phyloP scores from a whole-genome alignment of 2,329 filamentous ascomycete species.

The Pyrenochaeta sp. region DNA sequence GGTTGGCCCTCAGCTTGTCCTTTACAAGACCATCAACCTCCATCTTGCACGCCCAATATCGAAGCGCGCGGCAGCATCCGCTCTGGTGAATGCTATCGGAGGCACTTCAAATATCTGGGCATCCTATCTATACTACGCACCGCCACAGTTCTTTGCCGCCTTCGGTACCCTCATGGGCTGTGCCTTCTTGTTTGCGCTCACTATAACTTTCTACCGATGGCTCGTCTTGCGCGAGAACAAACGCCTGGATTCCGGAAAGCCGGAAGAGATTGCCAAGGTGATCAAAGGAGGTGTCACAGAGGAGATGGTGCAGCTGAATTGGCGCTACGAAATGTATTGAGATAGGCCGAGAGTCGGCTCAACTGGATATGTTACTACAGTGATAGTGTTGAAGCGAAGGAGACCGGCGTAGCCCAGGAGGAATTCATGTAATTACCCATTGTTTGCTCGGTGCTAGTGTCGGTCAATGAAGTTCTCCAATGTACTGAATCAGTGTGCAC shows the following conservation, averaged over 20 bases:
- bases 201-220: constrained; percentile 31
- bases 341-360: not conserved
- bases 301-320: constrained; percentile 29
- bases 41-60: constrained; percentile 29
- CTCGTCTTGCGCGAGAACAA: constrained; percentile 30
- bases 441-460: not conserved
- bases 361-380: not conserved
- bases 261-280: constrained; percentile 30
- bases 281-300: constrained; percentile 31
- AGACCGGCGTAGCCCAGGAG: not conserved
- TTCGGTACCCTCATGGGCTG: constrained; percentile 34
- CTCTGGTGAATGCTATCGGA: constrained; percentile 29
- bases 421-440: not conserved
- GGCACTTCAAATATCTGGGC: constrained; percentile 33
- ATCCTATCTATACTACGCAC: constrained; percentile 33
- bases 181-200: constrained; percentile 23
- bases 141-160: constrained; percentile 31
- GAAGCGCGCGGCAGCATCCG: constrained; percentile 31
- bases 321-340: constrained; percentile 36
- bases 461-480: not conserved
- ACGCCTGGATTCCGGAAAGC: constrained; percentile 26
- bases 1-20: constrained; percentile 29
- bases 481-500: not conserved
- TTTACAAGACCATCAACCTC: constrained; percentile 34
- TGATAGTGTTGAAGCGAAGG: not conserved